phyloP scores from a whole-genome alignment of 371 early-diverging fungal genomes.

The Parasitella parasitica region DNA sequence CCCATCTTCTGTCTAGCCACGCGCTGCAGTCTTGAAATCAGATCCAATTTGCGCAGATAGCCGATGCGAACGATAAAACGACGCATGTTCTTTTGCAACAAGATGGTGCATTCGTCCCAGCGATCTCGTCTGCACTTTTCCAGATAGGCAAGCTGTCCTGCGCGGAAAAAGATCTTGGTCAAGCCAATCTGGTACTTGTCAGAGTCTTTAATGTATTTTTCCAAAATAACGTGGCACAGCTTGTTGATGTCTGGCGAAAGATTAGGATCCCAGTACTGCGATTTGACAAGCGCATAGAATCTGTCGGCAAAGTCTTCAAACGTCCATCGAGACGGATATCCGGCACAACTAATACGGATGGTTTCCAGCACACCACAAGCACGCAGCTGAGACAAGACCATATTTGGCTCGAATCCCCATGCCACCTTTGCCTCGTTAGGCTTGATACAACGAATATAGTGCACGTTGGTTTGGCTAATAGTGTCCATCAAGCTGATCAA shows the following conservation, averaged over 20 bases:
- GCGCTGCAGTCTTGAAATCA: slow-evolving; percentile 61
- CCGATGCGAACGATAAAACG: slow-evolving; percentile 70
- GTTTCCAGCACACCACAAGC: slow-evolving; percentile 99
- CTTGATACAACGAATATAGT: slow-evolving; percentile 98
- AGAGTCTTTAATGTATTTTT: slow-evolving; percentile 64
- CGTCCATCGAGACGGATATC: slow-evolving; percentile 94
- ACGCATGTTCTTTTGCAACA: slow-evolving; percentile 90
- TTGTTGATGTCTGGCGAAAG: slow-evolving; percentile 50
- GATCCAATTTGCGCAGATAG: slow-evolving; percentile 61
- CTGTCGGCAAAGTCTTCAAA: slow-evolving; percentile 92
- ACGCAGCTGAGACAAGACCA: slow-evolving; percentile 94
- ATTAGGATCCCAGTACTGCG: slow-evolving; percentile 67
- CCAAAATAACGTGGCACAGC: slow-evolving; percentile 68
- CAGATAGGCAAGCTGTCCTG: slow-evolving; percentile 90
- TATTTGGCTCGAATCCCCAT: slow-evolving; percentile 87
- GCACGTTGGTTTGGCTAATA: slow-evolving; percentile 88
- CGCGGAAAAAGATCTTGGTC: slow-evolving; percentile 99
- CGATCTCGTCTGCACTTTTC: slow-evolving; percentile 88
- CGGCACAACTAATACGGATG: slow-evolving; percentile 98
- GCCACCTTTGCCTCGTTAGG: slow-evolving; percentile 93
- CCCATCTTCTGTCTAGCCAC: slow-evolving; percentile 68
- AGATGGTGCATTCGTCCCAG: slow-evolving; percentile 75
- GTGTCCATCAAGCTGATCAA: slow-evolving; percentile 93
- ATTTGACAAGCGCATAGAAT: slow-evolving; percentile 85
- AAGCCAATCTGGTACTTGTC: slow-evolving; percentile 96